Evolutionary conservation across 116 monocot genomes (phyloP).

Genomic region (Cymodocea nodosa): DNA sequence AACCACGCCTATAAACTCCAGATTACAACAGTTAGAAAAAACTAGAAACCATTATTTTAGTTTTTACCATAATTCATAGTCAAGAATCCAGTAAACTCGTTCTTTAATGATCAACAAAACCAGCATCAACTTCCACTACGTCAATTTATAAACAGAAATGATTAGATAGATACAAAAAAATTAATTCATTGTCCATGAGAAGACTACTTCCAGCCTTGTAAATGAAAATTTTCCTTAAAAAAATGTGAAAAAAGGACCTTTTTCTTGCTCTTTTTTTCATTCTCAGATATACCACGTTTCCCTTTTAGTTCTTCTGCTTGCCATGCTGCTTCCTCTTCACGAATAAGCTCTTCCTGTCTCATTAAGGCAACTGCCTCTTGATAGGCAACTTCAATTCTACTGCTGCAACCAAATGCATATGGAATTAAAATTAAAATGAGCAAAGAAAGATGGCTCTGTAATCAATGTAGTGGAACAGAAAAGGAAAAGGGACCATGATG

Average conservation of each 20-base stretch:
- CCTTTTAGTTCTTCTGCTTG: constrained; percentile 70
- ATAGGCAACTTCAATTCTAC: constrained; percentile 86
- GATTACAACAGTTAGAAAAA: too few relatives aligned
- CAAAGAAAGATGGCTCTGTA: background rate
- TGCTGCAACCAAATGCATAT: constrained; percentile 24
- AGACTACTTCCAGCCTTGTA: background rate
- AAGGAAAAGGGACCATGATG: background rate
- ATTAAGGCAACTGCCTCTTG: constrained; percentile 94
- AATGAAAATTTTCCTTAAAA: background rate
- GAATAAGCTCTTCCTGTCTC: constrained; percentile 97
- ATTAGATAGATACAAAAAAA: too few relatives aligned
- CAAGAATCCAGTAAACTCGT: too few relatives aligned
- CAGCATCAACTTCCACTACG: too few relatives aligned
- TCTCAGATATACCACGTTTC: constrained; percentile 57
- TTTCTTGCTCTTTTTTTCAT: constrained; percentile 83
- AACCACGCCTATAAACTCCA: too few relatives aligned
- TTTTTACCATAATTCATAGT: too few relatives aligned
- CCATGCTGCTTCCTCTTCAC: constrained; percentile 91
- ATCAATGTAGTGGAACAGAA: background rate
- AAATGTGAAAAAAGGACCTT: constrained; percentile 31
- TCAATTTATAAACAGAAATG: too few relatives aligned
- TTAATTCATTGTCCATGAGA: too few relatives aligned
- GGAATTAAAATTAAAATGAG: background rate
- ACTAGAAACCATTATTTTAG: too few relatives aligned
- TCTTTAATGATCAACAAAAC: too few relatives aligned